Conservation (phyloP, 2,329 filamentous ascomycete genomes). For the Ceratocystis colombiana region DNA sequence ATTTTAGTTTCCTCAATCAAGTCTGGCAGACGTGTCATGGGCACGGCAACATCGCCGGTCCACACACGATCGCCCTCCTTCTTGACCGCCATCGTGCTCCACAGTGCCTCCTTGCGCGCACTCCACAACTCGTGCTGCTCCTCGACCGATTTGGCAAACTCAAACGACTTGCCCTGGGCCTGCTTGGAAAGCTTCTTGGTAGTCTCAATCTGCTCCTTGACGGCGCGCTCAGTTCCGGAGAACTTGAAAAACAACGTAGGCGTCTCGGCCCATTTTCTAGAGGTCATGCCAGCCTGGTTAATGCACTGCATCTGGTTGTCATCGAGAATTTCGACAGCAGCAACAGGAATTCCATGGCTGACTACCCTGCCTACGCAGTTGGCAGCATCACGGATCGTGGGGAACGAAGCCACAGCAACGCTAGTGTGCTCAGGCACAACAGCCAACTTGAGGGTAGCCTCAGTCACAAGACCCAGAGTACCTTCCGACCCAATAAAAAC, state of each 20-base stretch:
- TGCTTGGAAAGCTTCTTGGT: constrained; percentile 54
- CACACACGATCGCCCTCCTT: constrained; percentile 62
- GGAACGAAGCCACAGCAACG: constrained; percentile 61
- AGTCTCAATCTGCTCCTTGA: constrained; percentile 67
- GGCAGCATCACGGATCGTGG: constrained; percentile 57
- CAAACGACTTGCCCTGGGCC: constrained; percentile 57
- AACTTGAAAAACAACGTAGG: constrained; percentile 84
- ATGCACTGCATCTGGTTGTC: constrained; percentile 75
- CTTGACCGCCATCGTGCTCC: constrained; percentile 63
- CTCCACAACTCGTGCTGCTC: constrained; percentile 74
- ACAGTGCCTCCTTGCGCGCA: constrained; percentile 72
- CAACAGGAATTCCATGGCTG: constrained; percentile 68
- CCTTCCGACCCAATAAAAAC: constrained; percentile 87
- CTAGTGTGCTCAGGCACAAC: constrained; percentile 68
- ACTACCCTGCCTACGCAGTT: constrained; percentile 74
- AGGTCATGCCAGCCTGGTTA: constrained; percentile 56
- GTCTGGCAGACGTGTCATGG: constrained; percentile 60
- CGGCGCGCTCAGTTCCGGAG: constrained; percentile 54
- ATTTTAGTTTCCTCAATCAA: constrained; percentile 64
- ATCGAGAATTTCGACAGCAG: constrained; percentile 86
- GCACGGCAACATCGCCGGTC: constrained; percentile 81
- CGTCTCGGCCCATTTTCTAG: constrained; percentile 57
- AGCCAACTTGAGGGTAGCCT: constrained; percentile 79
- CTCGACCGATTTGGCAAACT: constrained; percentile 59
- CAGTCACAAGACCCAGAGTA: constrained; percentile 81